Conservation (phyloP, 2,329 filamentous ascomycete genomes). For the Fusarium palustre region DNA sequence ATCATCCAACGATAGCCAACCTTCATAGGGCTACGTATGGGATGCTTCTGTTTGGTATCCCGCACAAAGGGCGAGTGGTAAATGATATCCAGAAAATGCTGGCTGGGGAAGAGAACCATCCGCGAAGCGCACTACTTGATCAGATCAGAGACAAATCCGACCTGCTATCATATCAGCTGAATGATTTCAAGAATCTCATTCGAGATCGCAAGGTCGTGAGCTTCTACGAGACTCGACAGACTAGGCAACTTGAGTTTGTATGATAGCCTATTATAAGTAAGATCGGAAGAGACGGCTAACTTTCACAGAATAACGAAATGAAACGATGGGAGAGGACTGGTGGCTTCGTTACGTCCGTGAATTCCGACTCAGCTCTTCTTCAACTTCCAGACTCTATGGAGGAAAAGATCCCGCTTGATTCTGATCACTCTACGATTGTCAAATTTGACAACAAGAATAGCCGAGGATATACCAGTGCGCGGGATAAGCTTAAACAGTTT, state of each 20-base stretch:
- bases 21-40: constrained; percentile 1
- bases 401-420: not conserved
- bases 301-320: not conserved
- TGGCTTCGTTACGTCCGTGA: not conserved
- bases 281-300: not conserved
- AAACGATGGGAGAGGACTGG: not conserved
- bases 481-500: not conserved
- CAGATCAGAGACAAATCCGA: not conserved
- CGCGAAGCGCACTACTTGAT: not conserved
- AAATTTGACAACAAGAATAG: not conserved
- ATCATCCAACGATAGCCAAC: not conserved
- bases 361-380: not conserved
- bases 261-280: too few species aligned
- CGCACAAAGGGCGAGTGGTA: not conserved
- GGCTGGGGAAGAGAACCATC: not conserved
- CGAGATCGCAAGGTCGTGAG: constrained; percentile 1
- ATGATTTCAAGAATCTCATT: not conserved
- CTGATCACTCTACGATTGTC: not conserved
- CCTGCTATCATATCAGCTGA: not conserved
- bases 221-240: not conserved
- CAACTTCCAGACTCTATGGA: not conserved
- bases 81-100: not conserved
- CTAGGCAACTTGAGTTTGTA: not conserved
- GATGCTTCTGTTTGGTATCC: not conserved
- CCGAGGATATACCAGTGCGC: not conserved